Percentiles rank a stretch among this genome's conserved stretches.
phyloP scores from a whole-genome alignment of 352 stramenopile species.

The Globisporangium takayamanum region DNA sequence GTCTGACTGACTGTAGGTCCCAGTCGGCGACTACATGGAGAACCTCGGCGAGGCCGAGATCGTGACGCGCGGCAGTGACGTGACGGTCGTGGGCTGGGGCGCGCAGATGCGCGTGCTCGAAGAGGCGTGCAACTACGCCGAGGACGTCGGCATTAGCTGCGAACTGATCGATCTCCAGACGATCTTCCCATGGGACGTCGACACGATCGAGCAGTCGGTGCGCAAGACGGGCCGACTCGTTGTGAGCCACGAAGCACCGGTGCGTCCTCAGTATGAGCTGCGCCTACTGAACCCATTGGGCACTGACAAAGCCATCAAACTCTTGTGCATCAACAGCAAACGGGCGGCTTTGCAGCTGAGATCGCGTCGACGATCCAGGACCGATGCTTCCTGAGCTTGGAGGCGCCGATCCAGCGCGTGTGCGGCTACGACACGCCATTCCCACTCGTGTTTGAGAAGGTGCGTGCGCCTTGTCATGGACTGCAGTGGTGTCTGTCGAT shows the following conservation, averaged over 20 bases:
- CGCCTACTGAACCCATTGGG: too few relatives aligned
- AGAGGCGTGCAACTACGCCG: conserved; percentile 79
- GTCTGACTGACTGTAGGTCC: conserved; percentile 41
- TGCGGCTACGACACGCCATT: conserved; percentile 97
- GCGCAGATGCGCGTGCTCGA: conserved; percentile 86
- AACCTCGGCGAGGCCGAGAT: conserved; percentile 94
- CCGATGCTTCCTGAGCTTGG: conserved; percentile 94
- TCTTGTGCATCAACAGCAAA: conserved; percentile 39
- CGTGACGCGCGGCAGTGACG: conserved; percentile 86
- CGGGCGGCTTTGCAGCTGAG: conserved; percentile 94
- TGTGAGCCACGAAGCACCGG: conserved; percentile 95
- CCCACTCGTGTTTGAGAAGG: conserved; percentile 94
- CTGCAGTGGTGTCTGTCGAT: conserved; percentile 6
- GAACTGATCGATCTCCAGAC: conserved; percentile 98
- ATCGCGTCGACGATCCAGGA: conserved; percentile 92
- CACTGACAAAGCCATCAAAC: not conserved
- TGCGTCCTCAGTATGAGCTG: conserved; percentile 26
- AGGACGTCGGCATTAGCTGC: conserved; percentile 91
- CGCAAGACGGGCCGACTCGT: conserved; percentile 95
- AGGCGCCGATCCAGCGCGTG: conserved; percentile 92
- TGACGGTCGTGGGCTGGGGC: conserved; percentile 95
- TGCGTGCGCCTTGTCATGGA: not conserved
- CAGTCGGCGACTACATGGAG: conserved; percentile 92
- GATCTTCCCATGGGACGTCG: conserved; percentile 96
- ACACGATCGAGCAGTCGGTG: conserved; percentile 94